Conservation (phyloP, 2,329 filamentous ascomycete genomes). For the Knoxdaviesia proteae region DNA sequence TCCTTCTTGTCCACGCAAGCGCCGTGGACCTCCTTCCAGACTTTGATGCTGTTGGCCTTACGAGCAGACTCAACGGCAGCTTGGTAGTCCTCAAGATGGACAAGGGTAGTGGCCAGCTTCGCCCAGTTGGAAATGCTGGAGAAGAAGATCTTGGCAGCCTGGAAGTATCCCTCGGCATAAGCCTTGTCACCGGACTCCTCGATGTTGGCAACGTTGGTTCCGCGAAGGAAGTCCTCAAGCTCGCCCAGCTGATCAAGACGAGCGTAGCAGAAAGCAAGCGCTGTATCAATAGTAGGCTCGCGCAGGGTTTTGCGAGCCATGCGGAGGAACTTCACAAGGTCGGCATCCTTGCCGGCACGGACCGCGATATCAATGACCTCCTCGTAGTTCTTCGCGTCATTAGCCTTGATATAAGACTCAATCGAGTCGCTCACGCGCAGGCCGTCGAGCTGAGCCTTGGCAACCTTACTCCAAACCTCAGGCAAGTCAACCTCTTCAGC, state of each 20-base stretch:
- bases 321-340: constrained; percentile 84
- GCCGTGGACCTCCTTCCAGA: constrained; percentile 96
- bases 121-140: constrained; percentile 98
- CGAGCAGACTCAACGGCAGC: constrained; percentile 91
- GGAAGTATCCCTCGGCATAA: constrained; percentile 79
- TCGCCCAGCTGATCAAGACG: constrained; percentile 80
- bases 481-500: constrained; percentile 85
- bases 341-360: constrained; percentile 91
- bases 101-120: constrained; percentile 89
- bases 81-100: constrained; percentile 95
- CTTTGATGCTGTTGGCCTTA: constrained; percentile 97
- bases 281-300: constrained; percentile 84
- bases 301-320: constrained; percentile 96
- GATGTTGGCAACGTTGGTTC: constrained; percentile 84
- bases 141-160: constrained; percentile 98
- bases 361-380: constrained; percentile 95
- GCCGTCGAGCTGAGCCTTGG: constrained; percentile 92
- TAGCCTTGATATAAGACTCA: constrained; percentile 90
- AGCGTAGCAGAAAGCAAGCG: constrained; percentile 80
- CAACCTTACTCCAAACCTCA: constrained; percentile 96
- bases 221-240: constrained; percentile 86
- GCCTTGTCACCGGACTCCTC: constrained; percentile 97
- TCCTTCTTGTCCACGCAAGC: constrained; percentile 96
- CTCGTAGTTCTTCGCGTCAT: constrained; percentile 76
- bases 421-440: constrained; percentile 83